Evolutionary conservation across 2,329 filamentous ascomycete species (phyloP), one percentile per base, ranked within the genome.

Genomic region (Hirsutella rhossiliensis): DNA sequence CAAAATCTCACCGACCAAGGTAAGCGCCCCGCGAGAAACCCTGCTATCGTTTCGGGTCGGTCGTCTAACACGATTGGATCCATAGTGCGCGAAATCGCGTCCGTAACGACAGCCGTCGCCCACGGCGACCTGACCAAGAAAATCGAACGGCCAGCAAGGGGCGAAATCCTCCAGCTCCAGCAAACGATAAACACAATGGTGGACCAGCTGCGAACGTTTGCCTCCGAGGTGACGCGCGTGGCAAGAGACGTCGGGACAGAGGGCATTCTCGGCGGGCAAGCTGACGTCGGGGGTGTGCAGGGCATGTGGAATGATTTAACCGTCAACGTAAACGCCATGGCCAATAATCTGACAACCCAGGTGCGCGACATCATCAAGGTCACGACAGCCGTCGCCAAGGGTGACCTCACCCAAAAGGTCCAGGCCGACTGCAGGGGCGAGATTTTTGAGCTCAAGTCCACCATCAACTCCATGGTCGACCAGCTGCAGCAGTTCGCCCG

Each of bases 401-500:
- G 90, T 66, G 92, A 98, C 62, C 73, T 98, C 55, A 96, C 89
- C 42, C 90, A 95, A 64, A 96, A 96, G 64, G 90, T 98, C 34
- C 87, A 94, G 63, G 89, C 89, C 48, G 87, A 87, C 58, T 90
- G 85, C 66, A 84, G 82, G 68, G 94, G 84, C 64, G 92, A 90
- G 73, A 97, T 89, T 57, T 84, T 81, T 60, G 87, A 86, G 68
- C 83, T 98, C 58, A 98, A 98, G 67, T 89, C 88, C 47, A 97
- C 92, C 40, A 98, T 97, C 71, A 98, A 98, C 67, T 92, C 86
- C 61, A 98, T 98, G 90, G 90, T 98, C 52, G 92, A 96, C 62
- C 92, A 96, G 63, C 72, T 98, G 46, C 87, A 94, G 59, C 89
- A 96, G 59, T 97, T 97, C 60, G 92, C 92, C 11, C 85, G 88